Base-by-base conservation (phyloP, 2,329 filamentous ascomycete species). In the Aspergillus alliaceus region DNA sequence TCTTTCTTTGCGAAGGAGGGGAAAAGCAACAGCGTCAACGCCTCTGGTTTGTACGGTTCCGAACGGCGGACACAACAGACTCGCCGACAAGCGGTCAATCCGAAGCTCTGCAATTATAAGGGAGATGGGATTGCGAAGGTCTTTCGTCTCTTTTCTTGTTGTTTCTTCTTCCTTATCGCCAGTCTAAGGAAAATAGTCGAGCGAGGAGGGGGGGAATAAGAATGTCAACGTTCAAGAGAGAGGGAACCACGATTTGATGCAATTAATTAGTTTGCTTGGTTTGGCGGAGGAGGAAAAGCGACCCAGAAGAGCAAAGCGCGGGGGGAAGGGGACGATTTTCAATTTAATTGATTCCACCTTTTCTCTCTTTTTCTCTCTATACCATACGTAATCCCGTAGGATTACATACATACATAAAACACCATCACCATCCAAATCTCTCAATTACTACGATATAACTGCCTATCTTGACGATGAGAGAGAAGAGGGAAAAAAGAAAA, bases 61-160 rank as follows among this genome's bases (percentile, higher is more conserved):
- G 62, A 63, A 53, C 60, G 51, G 55, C 57, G 60, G 53, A 54
- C 31, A 47, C 25, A 31, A 47, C 32, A n/a, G 35, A 51, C 11
- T 22, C 22, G 25, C 49, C 34, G 24, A 42, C 34, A 52, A 48
- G 44, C 44, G 44, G 44, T 48, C 44, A 48, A 48, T 15, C 29
- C 29, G 14, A 32, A 48, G 25, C 22, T 27, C 14, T 42, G 24
- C 44, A 48, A 48, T 22, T 34, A n/a, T n/a, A n/a, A n/a, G 44
- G 27, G 7, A 22, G n/a, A 24, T 8, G 3, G 37, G 14, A 20
- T 9, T 7, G 5, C 12, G 14, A 24, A 47, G 14, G 8, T 35
- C 18, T 46, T 25, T 25, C n/a, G n/a, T 32, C 15, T 24, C 32
- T 9, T 18, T 14, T 14, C 8, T 15, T 20, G 12, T 14, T 7